phyloP scores from a whole-genome alignment of 805 yeast species.

The Candida loeiensis region DNA sequence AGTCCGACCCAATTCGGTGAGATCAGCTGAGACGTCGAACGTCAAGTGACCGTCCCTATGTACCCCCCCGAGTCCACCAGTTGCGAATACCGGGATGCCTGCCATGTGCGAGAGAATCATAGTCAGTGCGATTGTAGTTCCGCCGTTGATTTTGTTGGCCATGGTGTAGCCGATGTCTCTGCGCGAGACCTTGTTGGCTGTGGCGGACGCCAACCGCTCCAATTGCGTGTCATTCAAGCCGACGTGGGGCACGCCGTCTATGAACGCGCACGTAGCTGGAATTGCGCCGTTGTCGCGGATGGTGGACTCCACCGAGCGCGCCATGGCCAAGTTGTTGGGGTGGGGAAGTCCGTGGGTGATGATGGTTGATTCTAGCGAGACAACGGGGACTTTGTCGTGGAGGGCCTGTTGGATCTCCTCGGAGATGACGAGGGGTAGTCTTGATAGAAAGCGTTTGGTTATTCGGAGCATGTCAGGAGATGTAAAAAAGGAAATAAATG shows the following conservation, averaged over 20 bases:
- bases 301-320: constrained; percentile 57
- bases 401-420: constrained; percentile 65
- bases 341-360: constrained; percentile 86
- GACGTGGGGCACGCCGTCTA: constrained; percentile 67
- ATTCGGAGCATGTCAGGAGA: neutral
- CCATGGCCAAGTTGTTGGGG: constrained; percentile 75
- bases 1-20: constrained; percentile 78
- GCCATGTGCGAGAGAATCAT: constrained; percentile 76
- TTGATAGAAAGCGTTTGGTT: neutral
- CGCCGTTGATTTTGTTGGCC: constrained; percentile 66
- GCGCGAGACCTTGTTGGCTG: constrained; percentile 65
- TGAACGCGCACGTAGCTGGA: constrained; percentile 83
- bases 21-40: constrained; percentile 83
- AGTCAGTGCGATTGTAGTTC: constrained; percentile 87
- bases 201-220: constrained; percentile 44
- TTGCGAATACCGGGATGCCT: constrained; percentile 81
- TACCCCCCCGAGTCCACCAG: constrained; percentile 93
- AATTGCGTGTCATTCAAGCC: constrained; percentile 55
- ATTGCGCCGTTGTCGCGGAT: constrained; percentile 62
- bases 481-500: neutral
- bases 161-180: constrained; percentile 74
- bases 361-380: constrained; percentile 82
- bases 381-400: constrained; percentile 57
- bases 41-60: constrained; percentile 73
- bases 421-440: constrained; percentile 1